Percentiles rank a stretch among this genome's conserved stretches.
Conservation (phyloP, 192 early-diverging fungal species). For the Podila horticola region DNA sequence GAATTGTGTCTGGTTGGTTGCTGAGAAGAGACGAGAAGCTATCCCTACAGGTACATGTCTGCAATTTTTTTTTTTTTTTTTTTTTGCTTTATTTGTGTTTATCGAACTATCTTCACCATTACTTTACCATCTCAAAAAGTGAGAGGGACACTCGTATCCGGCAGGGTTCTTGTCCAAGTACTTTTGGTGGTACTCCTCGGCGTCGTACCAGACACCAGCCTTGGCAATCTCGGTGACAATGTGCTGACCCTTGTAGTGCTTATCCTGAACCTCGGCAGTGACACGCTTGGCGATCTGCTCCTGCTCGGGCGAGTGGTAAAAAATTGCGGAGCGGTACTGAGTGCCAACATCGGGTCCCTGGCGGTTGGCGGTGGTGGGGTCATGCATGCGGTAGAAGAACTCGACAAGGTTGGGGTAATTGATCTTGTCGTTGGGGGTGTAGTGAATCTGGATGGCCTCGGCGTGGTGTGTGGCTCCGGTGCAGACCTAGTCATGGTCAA, state of each 20-base stretch:
- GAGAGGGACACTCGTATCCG: conserved; percentile 70
- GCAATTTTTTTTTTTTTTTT: no score
- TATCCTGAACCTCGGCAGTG: conserved; percentile 71
- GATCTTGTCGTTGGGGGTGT: conserved; percentile 70
- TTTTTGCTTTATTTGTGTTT: no score
- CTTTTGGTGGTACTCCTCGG: conserved; percentile 85
- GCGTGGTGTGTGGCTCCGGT: conserved; percentile 82
- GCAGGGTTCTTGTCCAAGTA: conserved; percentile 80
- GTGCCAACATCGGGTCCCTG: conserved; percentile 89
- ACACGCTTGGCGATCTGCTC: conserved; percentile 77
- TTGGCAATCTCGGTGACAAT: conserved; percentile 80
- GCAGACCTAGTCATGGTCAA: conserved; percentile 64
- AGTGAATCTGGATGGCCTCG: conserved; percentile 84
- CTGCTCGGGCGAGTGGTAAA: conserved; percentile 84
- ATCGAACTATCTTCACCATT: no score
- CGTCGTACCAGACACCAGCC: conserved; percentile 79
- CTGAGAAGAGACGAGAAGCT: no score
- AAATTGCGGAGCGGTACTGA: conserved; percentile 91
- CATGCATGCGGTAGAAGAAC: conserved; percentile 87
- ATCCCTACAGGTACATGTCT: no score
- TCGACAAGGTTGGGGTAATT: conserved; percentile 81
- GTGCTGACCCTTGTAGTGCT: conserved; percentile 61
- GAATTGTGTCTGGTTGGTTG: no score
- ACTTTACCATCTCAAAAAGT: conserved; percentile 53
- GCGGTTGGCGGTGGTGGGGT: conserved; percentile 87